A percentile compares a stretch with the other conserved stretches of the same genome.
Evolutionary conservation across 345 rosid species (phyloP).

Genomic region (Laguncularia racemosa): DNA sequence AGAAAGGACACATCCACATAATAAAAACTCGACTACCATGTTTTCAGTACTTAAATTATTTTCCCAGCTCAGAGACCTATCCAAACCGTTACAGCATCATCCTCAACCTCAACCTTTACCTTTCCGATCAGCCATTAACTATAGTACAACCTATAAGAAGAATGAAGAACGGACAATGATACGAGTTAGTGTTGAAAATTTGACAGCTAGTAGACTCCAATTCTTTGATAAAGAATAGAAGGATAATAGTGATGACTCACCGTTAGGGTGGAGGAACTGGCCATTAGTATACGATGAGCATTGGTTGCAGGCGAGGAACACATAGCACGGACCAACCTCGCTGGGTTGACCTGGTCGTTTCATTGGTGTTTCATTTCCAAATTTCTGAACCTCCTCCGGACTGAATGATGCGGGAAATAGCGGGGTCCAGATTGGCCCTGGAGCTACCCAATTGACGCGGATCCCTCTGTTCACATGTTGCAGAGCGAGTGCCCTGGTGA

Average conservation of each 20-base stretch:
- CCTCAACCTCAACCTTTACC: neutral
- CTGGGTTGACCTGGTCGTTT: slow-evolving; percentile 73
- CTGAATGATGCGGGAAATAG: slow-evolving; percentile 52
- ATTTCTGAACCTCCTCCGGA: slow-evolving; percentile 35
- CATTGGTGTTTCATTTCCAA: slow-evolving; percentile 60
- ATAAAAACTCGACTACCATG: no score
- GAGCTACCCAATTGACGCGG: slow-evolving; percentile 69
- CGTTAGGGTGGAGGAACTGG: slow-evolving; percentile 78
- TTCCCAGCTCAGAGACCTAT: neutral
- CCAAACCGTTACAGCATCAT: neutral
- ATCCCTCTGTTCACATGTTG: slow-evolving; percentile 53
- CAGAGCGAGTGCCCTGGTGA: slow-evolving; percentile 65
- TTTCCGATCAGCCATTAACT: slow-evolving; percentile 32
- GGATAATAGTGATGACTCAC: slow-evolving; percentile 12
- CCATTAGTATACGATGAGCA: slow-evolving; percentile 82
- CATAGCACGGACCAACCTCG: slow-evolving; percentile 64
- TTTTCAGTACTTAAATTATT: no score
- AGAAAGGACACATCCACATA: no score
- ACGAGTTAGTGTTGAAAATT: no score
- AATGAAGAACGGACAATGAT: neutral
- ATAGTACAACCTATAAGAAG: slow-evolving; percentile 32
- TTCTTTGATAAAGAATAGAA: neutral
- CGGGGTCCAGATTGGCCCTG: slow-evolving; percentile 87
- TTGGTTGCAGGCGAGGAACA: slow-evolving; percentile 65
- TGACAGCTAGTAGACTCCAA: no score